Base-by-base conservation (phyloP, 2,329 filamentous ascomycete species). In the Cladophialophora bantiana region DNA sequence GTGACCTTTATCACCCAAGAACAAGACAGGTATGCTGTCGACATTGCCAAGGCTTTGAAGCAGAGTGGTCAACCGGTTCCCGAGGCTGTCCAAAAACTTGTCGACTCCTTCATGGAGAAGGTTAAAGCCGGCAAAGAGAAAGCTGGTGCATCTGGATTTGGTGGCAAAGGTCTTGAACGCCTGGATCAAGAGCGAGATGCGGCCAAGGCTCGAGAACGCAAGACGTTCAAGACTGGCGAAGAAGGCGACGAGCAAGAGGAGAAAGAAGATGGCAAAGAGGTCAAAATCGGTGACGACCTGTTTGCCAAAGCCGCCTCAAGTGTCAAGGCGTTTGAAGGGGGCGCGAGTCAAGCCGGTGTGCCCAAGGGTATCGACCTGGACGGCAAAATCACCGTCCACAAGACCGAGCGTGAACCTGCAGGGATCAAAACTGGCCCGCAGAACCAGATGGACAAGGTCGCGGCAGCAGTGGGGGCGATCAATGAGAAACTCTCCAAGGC, bases 1-100 rank as follows among this genome's bases (percentile, higher is more conserved):
- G 92, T 99, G 59, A 99, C 95, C 0, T 97, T 98, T 75, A 83
- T 99, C 66, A 96, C 93, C 0, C 90, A 92, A 50, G 92, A 96
- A 55, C 94, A 99, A 77, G 94, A 96, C 75, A 92, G 92, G 70
- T 97, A 92, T 75, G 91, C 95, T 2, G 86, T 92, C 10, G 93
- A 96, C 72, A 92, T 97, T 68, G 89, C 90, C 66, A 96, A 96
- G 78, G 95, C 95, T 6, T 82, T 97, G n/a, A 92, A 92, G 77
- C 92, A 97, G 78, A 97, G 93, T 77, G 92, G 90, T 4, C 92
- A 96, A 77, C 85, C 89, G 9, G 85, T 98, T 0, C 94, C 95
- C 0, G 90, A 92, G 70, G 81, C 83, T 1, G 79, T 90, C 9
- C 83, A 87, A 73, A 84, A 85, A 61, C 80, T 90, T 73, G 85